phyloP scores from a whole-genome alignment of 2,329 filamentous ascomycete species.

The Ophiostoma quercus region DNA sequence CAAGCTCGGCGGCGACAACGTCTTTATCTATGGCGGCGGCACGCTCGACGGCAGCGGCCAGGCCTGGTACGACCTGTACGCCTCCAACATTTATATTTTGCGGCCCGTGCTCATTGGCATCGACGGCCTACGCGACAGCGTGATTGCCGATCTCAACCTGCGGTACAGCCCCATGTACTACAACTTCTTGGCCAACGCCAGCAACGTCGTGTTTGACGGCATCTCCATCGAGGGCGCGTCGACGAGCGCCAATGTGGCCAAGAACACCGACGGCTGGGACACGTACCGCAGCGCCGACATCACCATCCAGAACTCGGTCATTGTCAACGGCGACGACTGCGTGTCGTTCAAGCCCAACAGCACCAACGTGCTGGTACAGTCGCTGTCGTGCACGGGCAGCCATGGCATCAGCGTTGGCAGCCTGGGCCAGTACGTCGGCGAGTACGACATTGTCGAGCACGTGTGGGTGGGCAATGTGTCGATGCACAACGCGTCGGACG shows the following conservation, averaged over 20 bases:
- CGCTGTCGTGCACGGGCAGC: constrained; percentile 55
- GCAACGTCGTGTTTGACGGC: constrained; percentile 55
- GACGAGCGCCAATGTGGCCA: constrained; percentile 47
- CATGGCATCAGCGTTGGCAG: constrained; percentile 59
- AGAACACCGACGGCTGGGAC: constrained; percentile 62
- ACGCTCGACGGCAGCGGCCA: constrained; percentile 58
- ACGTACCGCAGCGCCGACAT: constrained; percentile 56
- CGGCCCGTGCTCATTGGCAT: constrained; percentile 57
- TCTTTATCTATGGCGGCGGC: constrained; percentile 57
- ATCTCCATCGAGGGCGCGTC: constrained; percentile 55
- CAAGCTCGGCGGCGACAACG: constrained; percentile 60
- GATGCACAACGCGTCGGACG: constrained; percentile 38
- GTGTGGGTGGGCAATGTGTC: constrained; percentile 46
- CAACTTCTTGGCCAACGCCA: constrained; percentile 56
- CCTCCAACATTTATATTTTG: constrained; percentile 50
- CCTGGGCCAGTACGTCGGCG: constrained; percentile 53
- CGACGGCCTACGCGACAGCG: constrained; percentile 52
- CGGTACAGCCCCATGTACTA: constrained; percentile 55
- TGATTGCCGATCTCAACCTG: constrained; percentile 53
- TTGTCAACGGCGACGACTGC: constrained; percentile 62
- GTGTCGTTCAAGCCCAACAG: constrained; percentile 60
- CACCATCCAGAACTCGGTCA: constrained; percentile 57
- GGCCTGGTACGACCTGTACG: constrained; percentile 60
- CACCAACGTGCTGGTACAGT: constrained; percentile 54
- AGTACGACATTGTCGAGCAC: constrained; percentile 56